Conservation (phyloP, 371 early-diverging fungal genomes). For the Mortierella sp. region DNA sequence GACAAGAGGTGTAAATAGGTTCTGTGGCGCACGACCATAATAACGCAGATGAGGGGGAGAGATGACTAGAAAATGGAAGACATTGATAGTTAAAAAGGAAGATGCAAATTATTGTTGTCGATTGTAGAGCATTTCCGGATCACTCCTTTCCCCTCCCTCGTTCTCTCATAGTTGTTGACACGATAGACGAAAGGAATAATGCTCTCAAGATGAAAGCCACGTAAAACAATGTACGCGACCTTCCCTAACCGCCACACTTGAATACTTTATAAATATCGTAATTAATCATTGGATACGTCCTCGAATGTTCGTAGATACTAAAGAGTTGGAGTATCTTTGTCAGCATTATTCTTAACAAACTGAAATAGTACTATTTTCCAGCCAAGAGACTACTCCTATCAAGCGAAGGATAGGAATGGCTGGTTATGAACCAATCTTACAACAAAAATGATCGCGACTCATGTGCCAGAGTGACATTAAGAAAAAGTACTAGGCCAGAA, state of each 20-base stretch:
- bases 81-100: not conserved
- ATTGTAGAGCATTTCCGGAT: not conserved
- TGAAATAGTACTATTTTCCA: no score
- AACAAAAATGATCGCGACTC: not conserved
- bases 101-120: not conserved
- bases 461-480: not conserved
- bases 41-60: not conserved
- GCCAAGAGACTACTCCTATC: no score
- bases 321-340: no score
- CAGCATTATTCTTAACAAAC: no score
- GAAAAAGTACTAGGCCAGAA: not conserved
- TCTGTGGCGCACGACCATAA: not conserved
- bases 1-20: constrained; percentile 9
- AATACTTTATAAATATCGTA: no score
- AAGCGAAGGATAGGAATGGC: not conserved
- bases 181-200: not conserved
- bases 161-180: not conserved
- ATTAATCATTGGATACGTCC: no score
- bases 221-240: not conserved
- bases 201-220: not conserved
- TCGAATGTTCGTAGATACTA: no score
- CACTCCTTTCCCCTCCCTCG: not conserved
- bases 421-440: not conserved
- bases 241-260: no score
- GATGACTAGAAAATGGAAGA: not conserved